Conservation (phyloP, 2,329 filamentous ascomycete species). For the Monilinia fructigena region DNA sequence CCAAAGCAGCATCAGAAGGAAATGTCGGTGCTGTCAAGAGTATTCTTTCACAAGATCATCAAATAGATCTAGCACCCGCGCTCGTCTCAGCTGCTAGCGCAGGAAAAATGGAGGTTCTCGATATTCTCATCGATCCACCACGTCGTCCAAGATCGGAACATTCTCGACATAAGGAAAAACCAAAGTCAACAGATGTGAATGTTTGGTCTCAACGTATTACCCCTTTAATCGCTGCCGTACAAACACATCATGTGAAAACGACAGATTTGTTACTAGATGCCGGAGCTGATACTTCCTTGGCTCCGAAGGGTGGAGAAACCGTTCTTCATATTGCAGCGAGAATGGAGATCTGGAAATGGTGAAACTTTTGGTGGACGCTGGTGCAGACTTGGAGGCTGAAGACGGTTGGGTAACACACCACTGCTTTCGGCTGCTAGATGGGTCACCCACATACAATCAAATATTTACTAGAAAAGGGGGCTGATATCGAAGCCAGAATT, state of each 20-base stretch:
- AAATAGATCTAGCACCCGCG: slow-evolving; percentile 27
- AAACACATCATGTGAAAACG: slow-evolving; percentile 29
- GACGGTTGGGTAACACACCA: slow-evolving; percentile 28
- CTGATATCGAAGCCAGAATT: slow-evolving; percentile 25
- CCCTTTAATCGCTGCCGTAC: slow-evolving; percentile 29
- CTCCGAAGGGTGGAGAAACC: slow-evolving; percentile 23
- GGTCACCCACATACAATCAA: slow-evolving; percentile 25
- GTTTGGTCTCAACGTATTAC: slow-evolving; percentile 27
- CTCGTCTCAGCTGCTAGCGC: slow-evolving; percentile 27
- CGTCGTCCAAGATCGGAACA: slow-evolving; percentile 1
- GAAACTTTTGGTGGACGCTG: slow-evolving; percentile 22
- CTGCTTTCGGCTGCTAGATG: slow-evolving; percentile 26
- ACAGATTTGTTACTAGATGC: slow-evolving; percentile 26
- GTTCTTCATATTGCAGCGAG: slow-evolving; percentile 26
- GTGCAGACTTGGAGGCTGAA: slow-evolving; percentile 25
- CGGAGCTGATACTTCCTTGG: slow-evolving; percentile 29
- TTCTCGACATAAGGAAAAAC: slow-evolving; percentile 9
- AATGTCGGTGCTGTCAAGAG: slow-evolving; percentile 17
- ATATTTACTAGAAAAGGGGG: slow-evolving; percentile 25
- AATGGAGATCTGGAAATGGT: slow-evolving; percentile 28
- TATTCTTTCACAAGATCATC: slow-evolving; percentile 24
- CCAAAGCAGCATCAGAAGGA: slow-evolving; percentile 22
- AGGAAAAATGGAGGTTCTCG: slow-evolving; percentile 26
- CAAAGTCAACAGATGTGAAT: slow-evolving; percentile 23
- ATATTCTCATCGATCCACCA: slow-evolving; percentile 28